A percentile compares a stretch with the other conserved stretches of the same genome.
These are phyloP conservation scores for Yamadazyma laniorum DNA, from an alignment of 805 yeast genomes.

Conservation along the genomic window DNA sequence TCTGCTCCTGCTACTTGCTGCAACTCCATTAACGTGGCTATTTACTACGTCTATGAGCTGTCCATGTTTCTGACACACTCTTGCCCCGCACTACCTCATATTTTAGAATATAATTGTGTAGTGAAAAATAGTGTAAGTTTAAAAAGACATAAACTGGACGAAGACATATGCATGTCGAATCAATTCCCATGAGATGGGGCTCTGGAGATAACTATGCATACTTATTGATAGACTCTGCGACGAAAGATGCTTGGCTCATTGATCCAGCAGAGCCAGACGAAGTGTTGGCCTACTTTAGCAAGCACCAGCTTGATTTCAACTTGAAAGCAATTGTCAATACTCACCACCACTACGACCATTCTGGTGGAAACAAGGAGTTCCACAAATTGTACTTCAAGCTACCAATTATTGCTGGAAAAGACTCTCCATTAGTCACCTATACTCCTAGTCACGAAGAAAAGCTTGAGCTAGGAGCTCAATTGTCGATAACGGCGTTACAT, in stretches of 20 bases:
- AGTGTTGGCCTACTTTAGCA: slow-evolving; percentile 43
- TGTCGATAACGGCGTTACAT: slow-evolving; percentile 76
- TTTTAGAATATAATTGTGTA: too few relatives aligned
- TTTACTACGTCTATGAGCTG: too few relatives aligned
- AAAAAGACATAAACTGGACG: too few relatives aligned
- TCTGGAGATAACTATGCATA: slow-evolving; percentile 90
- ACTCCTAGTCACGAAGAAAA: slow-evolving; percentile 67
- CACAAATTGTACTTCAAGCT: slow-evolving; percentile 43
- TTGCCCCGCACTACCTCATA: too few relatives aligned
- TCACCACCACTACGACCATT: slow-evolving; percentile 94
- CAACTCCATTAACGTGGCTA: too few relatives aligned
- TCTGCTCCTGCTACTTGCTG: too few relatives aligned
- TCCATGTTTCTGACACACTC: too few relatives aligned
- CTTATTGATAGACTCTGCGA: slow-evolving; percentile 63
- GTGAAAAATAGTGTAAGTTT: too few relatives aligned
- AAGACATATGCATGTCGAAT: slow-evolving; percentile 76
- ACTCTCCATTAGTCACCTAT: slow-evolving; percentile 67
- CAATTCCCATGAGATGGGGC: slow-evolving; percentile 94
- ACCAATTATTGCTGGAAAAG: slow-evolving; percentile 81
- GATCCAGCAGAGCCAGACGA: slow-evolving; percentile 92
- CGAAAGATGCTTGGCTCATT: slow-evolving; percentile 73
- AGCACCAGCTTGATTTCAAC: slow-evolving; percentile 43
- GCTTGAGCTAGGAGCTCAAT: slow-evolving; percentile 59
- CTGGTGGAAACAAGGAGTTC: slow-evolving; percentile 72
- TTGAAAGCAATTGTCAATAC: slow-evolving; percentile 85